These are phyloP conservation scores for Annulohypoxylon truncatum DNA, from an alignment of 2,329 filamentous ascomycete species.

Conservation along the genomic window DNA sequence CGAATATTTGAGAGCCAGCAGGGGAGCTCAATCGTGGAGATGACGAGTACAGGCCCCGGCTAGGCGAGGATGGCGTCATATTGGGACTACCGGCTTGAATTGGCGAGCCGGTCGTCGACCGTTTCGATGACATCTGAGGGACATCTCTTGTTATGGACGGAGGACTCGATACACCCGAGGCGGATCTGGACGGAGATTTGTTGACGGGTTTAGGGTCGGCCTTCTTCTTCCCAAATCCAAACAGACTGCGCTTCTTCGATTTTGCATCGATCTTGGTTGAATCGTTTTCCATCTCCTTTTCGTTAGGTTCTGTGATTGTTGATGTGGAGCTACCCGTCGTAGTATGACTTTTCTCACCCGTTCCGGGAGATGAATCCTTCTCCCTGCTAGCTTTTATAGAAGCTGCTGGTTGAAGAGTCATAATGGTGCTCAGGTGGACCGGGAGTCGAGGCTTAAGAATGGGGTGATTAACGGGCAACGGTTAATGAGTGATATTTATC, in stretches of 20 bases:
- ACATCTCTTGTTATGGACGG: conserved; percentile 48
- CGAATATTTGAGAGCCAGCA: conserved; percentile 85
- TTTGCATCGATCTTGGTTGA: conserved; percentile 53
- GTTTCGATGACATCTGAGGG: conserved; percentile 53
- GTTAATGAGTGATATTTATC: conserved; percentile 37
- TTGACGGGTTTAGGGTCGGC: conserved; percentile 55
- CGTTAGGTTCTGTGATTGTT: conserved; percentile 44
- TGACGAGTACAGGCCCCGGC: conserved; percentile 71
- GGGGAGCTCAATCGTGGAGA: conserved; percentile 84
- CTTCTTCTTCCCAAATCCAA: conserved; percentile 73
- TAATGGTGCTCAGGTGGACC: conserved; percentile 32
- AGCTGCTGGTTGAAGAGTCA: conserved; percentile 50
- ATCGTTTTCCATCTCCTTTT: conserved; percentile 47
- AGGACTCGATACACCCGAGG: conserved; percentile 51
- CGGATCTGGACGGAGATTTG: conserved; percentile 50
- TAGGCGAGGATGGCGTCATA: conserved; percentile 71
- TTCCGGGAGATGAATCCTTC: conserved; percentile 45
- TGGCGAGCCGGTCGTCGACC: conserved; percentile 57
- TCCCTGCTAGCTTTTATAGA: conserved; percentile 45
- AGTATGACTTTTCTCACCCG: conserved; percentile 37
- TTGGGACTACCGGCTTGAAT: conserved; percentile 57
- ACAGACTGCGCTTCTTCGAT: conserved; percentile 67
- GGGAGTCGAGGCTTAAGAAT: conserved; percentile 20
- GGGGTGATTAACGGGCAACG: conserved; percentile 40
- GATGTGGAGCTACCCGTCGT: conserved; percentile 50